Evolutionary conservation across 2,329 filamentous ascomycete species (phyloP).

Genomic region (Aspergillus hiratsukae): DNA sequence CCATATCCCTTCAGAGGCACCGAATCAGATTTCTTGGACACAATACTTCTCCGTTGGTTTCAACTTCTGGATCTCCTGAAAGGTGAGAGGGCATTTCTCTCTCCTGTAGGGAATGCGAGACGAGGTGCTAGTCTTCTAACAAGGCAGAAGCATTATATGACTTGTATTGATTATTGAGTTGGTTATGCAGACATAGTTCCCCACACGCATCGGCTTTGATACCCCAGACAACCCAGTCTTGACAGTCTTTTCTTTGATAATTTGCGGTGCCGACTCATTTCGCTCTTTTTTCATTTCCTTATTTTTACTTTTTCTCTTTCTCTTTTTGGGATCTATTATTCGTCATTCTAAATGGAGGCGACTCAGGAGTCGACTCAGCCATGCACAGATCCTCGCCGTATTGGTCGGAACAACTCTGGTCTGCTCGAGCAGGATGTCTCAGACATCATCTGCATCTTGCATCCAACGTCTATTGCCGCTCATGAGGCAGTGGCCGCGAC

Average conservation of each 20-base stretch:
- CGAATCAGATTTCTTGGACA: background rate
- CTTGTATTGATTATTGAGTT: slow-evolving; percentile 23
- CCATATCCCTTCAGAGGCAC: background rate
- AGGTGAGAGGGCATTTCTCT: background rate
- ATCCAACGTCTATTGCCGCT: slow-evolving; percentile 70
- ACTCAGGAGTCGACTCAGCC: slow-evolving; percentile 69
- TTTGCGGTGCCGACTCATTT: background rate
- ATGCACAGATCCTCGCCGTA: slow-evolving; percentile 72
- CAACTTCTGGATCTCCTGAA: background rate
- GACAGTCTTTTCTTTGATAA: slow-evolving; percentile 12
- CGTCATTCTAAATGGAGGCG: slow-evolving; percentile 34
- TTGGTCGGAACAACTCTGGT: slow-evolving; percentile 76
- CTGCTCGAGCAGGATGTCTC: slow-evolving; percentile 77
- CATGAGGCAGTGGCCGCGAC: slow-evolving; percentile 64
- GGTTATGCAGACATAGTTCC: slow-evolving; percentile 18
- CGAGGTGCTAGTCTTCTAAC: background rate
- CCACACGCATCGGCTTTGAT: slow-evolving; percentile 19
- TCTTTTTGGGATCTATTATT: slow-evolving; percentile 11
- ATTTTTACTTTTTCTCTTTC: slow-evolving; percentile 2
- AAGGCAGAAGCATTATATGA: slow-evolving; percentile 3
- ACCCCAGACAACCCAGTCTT: slow-evolving; percentile 15
- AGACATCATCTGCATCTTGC: slow-evolving; percentile 84
- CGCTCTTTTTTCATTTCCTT: background rate
- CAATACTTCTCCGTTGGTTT: background rate
- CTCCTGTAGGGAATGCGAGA: background rate